These are phyloP conservation scores for Russula brevipes DNA, from an alignment of 768 basidiomycete genomes.

Conservation along the genomic window DNA sequence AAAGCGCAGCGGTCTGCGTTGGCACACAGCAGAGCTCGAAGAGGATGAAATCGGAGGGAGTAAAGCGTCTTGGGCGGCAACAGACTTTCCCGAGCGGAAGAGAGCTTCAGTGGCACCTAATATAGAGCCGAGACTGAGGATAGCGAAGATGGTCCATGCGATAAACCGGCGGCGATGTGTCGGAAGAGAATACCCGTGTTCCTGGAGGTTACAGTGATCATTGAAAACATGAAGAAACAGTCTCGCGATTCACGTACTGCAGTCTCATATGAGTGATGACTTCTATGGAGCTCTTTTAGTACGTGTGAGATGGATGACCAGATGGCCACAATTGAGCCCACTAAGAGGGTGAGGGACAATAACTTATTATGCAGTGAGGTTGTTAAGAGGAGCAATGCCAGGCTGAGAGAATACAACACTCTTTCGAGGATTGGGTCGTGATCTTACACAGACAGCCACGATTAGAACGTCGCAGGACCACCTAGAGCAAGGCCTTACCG, in stretches of 20 bases:
- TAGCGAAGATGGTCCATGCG: slow-evolving; percentile 2
- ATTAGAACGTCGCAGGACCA: background rate
- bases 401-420: slow-evolving; percentile 26
- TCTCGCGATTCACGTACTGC: background rate
- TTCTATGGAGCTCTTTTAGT: slow-evolving; percentile 23
- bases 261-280: slow-evolving; percentile 15
- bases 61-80: slow-evolving; percentile 2
- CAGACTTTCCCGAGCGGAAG: background rate
- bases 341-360: slow-evolving; percentile 20
- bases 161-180: slow-evolving; percentile 12
- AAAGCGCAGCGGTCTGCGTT: slow-evolving; percentile 27
- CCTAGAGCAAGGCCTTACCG: slow-evolving; percentile 6
- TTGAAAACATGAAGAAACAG: background rate
- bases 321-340: slow-evolving; percentile 28
- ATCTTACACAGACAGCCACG: slow-evolving; percentile 26
- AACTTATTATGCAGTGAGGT: slow-evolving; percentile 14
- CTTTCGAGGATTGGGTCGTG: slow-evolving; percentile 31
- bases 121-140: slow-evolving; percentile 17
- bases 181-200: slow-evolving; percentile 10
- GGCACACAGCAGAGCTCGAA: slow-evolving; percentile 20
- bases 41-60: slow-evolving; percentile 8
- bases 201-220: slow-evolving; percentile 6
- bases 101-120: slow-evolving; percentile 4
- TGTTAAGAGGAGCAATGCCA: slow-evolving; percentile 26
- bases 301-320: slow-evolving; percentile 25